Percentiles rank a stretch among this genome's conserved stretches.
Evolutionary conservation across 2,329 filamentous ascomycete genomes (phyloP).

Genomic region (Arthrobotrys iridis): DNA sequence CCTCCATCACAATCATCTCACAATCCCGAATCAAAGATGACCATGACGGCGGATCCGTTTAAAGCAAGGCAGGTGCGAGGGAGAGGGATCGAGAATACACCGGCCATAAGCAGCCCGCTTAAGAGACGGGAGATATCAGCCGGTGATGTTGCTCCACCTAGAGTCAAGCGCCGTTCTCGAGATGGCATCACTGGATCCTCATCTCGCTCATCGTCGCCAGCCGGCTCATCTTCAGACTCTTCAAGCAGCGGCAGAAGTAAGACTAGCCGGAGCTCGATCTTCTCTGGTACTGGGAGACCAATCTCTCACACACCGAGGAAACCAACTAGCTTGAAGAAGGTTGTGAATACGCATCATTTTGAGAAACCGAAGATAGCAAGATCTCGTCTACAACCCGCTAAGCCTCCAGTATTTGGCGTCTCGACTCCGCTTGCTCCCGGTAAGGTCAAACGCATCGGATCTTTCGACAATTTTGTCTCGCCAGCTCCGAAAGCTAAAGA

Average conservation of each 20-base stretch:
- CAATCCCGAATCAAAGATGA: slow-evolving; percentile 61
- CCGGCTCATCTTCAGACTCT: slow-evolving; percentile 63
- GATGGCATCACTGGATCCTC: slow-evolving; percentile 74
- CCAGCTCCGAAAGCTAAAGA: slow-evolving; percentile 39
- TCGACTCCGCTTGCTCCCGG: slow-evolving; percentile 54
- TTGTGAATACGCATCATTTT: slow-evolving; percentile 44
- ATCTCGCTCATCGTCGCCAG: slow-evolving; percentile 65
- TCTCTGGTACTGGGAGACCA: slow-evolving; percentile 57
- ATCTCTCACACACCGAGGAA: slow-evolving; percentile 62
- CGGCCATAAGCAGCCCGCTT: slow-evolving; percentile 77
- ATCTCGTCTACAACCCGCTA: slow-evolving; percentile 54
- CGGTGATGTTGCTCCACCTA: slow-evolving; percentile 79
- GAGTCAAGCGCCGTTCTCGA: slow-evolving; percentile 86
- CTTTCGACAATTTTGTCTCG: slow-evolving; percentile 57
- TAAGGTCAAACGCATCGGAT: slow-evolving; percentile 57
- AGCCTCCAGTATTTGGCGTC: slow-evolving; percentile 55
- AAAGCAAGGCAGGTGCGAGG: slow-evolving; percentile 65
- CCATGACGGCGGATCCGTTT: slow-evolving; percentile 62
- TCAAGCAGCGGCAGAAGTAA: slow-evolving; percentile 59
- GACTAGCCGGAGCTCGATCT: slow-evolving; percentile 68
- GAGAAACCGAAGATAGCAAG: slow-evolving; percentile 57
- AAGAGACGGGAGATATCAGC: slow-evolving; percentile 90
- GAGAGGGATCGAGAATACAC: slow-evolving; percentile 64
- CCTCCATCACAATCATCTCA: slow-evolving; percentile 54
- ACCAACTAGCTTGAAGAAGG: slow-evolving; percentile 47